Evolutionary conservation across 2,329 filamentous ascomycete species (phyloP), one percentile per base, ranked within the genome.

Genomic region (Shiraia bambusicola): DNA sequence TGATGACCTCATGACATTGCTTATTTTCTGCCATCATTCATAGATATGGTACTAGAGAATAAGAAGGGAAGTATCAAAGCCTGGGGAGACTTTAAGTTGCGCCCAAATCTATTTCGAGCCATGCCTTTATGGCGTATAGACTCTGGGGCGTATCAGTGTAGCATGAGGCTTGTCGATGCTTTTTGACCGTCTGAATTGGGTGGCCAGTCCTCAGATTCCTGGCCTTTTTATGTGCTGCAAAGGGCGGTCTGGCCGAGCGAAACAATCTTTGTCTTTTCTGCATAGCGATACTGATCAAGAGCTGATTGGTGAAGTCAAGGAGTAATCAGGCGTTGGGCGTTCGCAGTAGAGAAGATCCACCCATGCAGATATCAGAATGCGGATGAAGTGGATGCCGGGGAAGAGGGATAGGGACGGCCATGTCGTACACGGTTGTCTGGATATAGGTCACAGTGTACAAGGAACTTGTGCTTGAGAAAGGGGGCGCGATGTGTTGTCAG

Each of bases 21-120:
- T 59, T 59, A 34, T 59, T 50, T 33, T 50, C 54, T 15, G 49
- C 50, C 56, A 60, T 59, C 28, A 14, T 47, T 37, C n/a, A 13
- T 33, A 10, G 27, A 14, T 17, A 12, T 28, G 25, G 33, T 37
- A 10, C 12, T 8, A 3, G 31, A 28, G 19, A 32, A 9, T 16
- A 17, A 32, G 24, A 31, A 12, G 31, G 28, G 19, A 17, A 17
- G 22, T n/a, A 11, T 15, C 30, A 31, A n/a, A 19, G 10, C 24
- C 14, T 22, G 27, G 12, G 22, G 12, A 35, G 22, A 31, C 12
- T 10, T 28, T 15, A 10, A 26, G 25, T 14, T 28, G 14, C n/a
- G 16, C 4, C 19, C 4, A 22, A 22, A 22, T 22, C 19, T 22
- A 22, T 22, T 22, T 22, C 19, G 19, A 22, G 19, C 8, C 19